Percentiles rank a stretch among this genome's conserved stretches.
phyloP scores from a whole-genome alignment of 1,284 basidiomycete species.

The Rhodotorula sp. region DNA sequence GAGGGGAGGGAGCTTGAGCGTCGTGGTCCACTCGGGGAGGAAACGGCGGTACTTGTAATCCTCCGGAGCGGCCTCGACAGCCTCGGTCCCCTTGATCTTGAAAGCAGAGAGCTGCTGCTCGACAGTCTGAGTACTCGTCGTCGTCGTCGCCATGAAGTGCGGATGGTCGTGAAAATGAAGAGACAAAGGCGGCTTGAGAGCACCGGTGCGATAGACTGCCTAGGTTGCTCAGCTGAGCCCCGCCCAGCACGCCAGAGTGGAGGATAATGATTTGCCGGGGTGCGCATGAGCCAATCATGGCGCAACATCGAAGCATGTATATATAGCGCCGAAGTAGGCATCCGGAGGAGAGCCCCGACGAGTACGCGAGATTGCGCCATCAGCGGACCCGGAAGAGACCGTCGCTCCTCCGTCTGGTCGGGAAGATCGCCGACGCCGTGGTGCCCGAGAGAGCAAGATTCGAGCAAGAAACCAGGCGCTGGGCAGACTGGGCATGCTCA shows the following conservation, averaged over 20 bases:
- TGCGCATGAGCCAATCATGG: neutral
- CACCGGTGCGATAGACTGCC: neutral
- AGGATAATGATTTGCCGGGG: neutral
- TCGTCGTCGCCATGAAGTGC: neutral
- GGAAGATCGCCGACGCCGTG: no score
- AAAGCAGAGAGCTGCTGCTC: neutral
- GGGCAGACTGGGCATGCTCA: no score
- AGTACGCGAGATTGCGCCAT: neutral
- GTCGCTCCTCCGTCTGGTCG: no score
- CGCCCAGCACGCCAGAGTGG: constrained; percentile 1
- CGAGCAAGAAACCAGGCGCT: no score
- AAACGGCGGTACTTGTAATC: constrained; percentile 64
- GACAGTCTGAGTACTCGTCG: neutral
- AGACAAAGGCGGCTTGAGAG: neutral
- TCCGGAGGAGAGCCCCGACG: neutral
- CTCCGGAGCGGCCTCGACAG: neutral
- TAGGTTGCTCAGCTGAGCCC: neutral
- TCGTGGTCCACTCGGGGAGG: constrained; percentile 62
- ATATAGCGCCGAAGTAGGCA: neutral
- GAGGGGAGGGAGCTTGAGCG: constrained; percentile 64
- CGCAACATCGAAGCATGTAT: neutral
- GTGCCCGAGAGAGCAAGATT: no score
- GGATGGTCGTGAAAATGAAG: no score
- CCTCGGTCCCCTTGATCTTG: neutral
- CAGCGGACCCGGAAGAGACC: neutral